Evolutionary conservation across 1,284 basidiomycete species (phyloP).

Genomic region (Malassezia sympodialis): DNA sequence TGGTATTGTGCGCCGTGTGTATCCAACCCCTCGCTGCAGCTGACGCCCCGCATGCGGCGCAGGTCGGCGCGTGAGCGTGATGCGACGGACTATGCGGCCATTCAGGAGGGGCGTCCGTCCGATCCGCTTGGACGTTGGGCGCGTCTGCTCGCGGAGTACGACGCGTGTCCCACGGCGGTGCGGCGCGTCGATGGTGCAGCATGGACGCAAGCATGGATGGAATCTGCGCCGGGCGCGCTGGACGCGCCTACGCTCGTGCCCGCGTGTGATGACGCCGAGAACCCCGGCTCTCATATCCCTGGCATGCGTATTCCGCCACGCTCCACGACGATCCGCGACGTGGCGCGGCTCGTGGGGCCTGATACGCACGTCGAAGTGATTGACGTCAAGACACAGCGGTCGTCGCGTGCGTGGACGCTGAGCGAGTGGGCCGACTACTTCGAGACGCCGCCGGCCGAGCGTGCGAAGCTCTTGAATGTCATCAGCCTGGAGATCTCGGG

Average conservation of each 20-base stretch:
- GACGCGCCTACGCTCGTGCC: conserved; percentile 27
- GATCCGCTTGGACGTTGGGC: conserved; percentile 32
- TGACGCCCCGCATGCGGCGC: conserved; percentile 19
- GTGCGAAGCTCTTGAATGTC: conserved; percentile 69
- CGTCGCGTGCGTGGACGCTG: conserved; percentile 61
- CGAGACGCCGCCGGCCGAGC: conserved; percentile 54
- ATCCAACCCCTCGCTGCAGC: conserved; percentile 7
- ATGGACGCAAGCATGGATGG: conserved; percentile 36
- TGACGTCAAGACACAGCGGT: conserved; percentile 49
- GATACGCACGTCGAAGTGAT: conserved; percentile 37
- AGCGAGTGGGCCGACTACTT: conserved; percentile 84
- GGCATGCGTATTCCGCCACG: conserved; percentile 66
- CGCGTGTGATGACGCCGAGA: not conserved
- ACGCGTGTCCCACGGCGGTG: conserved; percentile 20
- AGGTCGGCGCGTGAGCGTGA: conserved; percentile 23
- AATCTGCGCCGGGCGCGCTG: conserved; percentile 20
- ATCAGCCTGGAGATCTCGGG: conserved; percentile 77
- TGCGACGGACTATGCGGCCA: conserved; percentile 33
- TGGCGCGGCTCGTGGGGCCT: conserved; percentile 62
- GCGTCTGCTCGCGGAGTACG: conserved; percentile 20
- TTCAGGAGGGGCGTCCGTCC: conserved; percentile 33
- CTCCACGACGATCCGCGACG: conserved; percentile 63
- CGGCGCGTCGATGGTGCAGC: conserved; percentile 22
- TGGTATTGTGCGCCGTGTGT: conserved; percentile 35
- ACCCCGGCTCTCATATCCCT: conserved; percentile 20